A percentile compares a stretch with the other conserved stretches of the same genome.
Evolutionary conservation across 2,329 filamentous ascomycete species (phyloP).

Genomic region (Colletotrichum tamarilloi): DNA sequence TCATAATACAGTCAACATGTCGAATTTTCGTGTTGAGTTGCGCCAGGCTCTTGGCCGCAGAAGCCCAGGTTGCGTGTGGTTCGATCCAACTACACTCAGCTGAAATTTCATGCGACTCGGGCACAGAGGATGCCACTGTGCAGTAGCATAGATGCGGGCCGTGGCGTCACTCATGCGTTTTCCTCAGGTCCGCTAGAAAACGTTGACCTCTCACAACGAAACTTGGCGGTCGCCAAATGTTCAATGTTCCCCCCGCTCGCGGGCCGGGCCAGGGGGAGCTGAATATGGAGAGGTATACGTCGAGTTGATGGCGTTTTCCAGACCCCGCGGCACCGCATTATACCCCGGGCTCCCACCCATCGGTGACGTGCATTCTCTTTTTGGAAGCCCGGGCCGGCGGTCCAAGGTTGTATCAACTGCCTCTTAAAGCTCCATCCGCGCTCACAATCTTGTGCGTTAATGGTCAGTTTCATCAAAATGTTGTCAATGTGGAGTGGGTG

Average conservation of each 20-base stretch:
- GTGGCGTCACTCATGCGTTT: constrained; percentile 17
- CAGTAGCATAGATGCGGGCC: neutral
- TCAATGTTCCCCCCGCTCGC: constrained; percentile 1
- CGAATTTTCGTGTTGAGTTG: neutral
- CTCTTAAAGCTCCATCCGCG: neutral
- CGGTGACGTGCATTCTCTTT: neutral
- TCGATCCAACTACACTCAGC: neutral
- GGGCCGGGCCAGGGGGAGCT: neutral
- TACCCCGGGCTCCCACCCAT: neutral
- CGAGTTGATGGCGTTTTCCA: neutral
- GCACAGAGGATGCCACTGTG: constrained; percentile 8
- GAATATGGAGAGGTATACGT: neutral
- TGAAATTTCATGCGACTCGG: neutral
- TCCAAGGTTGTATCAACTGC: neutral
- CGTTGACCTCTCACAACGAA: neutral
- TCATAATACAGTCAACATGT: neutral
- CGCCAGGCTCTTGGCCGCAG: neutral
- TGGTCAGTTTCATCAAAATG: neutral
- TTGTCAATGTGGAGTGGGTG: neutral
- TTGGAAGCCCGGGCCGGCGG: neutral
- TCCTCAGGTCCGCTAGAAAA: constrained; percentile 24
- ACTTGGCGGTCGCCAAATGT: constrained; percentile 16
- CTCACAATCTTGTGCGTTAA: neutral
- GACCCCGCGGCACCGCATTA: neutral
- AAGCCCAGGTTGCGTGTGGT: neutral